phyloP scores from a whole-genome alignment of 2,329 filamentous ascomycete species.

The Blastomyces percursus region DNA sequence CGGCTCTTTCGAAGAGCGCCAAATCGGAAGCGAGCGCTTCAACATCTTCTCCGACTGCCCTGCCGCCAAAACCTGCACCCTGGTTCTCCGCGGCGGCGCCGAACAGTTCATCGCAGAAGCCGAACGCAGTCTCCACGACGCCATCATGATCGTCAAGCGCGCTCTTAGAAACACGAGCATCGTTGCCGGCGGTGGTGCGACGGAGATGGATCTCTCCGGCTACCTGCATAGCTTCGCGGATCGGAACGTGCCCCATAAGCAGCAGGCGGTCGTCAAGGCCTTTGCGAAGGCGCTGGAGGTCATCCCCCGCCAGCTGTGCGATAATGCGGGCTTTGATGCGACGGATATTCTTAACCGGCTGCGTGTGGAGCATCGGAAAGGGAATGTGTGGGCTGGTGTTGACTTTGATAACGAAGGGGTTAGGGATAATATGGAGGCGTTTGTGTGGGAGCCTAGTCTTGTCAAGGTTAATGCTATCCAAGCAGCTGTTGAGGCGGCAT shows the following conservation, averaged over 20 bases:
- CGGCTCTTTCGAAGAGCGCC: conserved; percentile 82
- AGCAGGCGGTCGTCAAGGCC: conserved; percentile 94
- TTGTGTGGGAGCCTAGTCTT: conserved; percentile 94
- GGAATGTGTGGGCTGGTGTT: conserved; percentile 86
- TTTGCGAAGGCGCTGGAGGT: conserved; percentile 97
- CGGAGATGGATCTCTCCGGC: conserved; percentile 92
- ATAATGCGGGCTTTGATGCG: conserved; percentile 96
- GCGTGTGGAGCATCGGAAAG: conserved; percentile 90
- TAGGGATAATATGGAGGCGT: conserved; percentile 84
- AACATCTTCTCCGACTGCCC: conserved; percentile 98
- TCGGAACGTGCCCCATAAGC: conserved; percentile 84
- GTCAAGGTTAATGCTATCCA: conserved; percentile 97
- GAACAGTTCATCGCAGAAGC: conserved; percentile 99
- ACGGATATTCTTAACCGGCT: conserved; percentile 96
- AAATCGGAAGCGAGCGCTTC: conserved; percentile 94
- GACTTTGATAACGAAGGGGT: conserved; percentile 91
- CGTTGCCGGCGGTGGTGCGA: conserved; percentile 86
- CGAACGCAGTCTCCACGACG: conserved; percentile 93
- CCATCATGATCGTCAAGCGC: conserved; percentile 99
- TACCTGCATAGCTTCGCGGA: conserved; percentile 90
- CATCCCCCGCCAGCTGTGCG: conserved; percentile 91
- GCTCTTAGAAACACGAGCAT: conserved; percentile 91
- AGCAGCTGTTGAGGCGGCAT: conserved; percentile 88
- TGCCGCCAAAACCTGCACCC: conserved; percentile 89
- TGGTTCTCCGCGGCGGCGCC: conserved; percentile 87